These are phyloP conservation scores for Trichoderma sp. DNA, from an alignment of 2,329 filamentous ascomycete genomes.

Conservation along the genomic window DNA sequence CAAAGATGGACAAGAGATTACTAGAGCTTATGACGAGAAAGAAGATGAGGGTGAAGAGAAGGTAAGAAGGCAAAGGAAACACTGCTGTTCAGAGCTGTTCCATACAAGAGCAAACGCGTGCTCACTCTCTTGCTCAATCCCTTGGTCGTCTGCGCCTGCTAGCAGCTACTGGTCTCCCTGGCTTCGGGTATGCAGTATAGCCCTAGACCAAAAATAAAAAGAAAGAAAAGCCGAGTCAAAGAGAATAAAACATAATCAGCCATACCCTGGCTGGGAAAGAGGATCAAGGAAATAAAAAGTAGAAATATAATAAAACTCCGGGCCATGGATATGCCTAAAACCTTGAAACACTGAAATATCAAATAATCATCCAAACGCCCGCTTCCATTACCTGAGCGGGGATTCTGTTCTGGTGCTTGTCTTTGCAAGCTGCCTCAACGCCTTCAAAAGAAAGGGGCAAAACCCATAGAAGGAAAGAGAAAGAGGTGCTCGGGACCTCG, in stretches of 20 bases:
- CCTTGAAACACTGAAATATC: constrained; percentile 19
- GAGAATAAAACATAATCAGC: background rate
- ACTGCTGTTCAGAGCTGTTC: background rate
- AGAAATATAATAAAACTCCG: constrained; percentile 14
- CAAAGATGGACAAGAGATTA: background rate
- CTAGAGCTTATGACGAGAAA: background rate
- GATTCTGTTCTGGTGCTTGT: constrained; percentile 14
- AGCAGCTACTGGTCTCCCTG: background rate
- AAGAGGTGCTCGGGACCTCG: background rate
- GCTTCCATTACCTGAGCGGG: constrained; percentile 27
- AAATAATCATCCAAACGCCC: constrained; percentile 34
- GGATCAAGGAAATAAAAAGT: background rate
- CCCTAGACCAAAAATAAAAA: background rate
- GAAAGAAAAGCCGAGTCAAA: background rate
- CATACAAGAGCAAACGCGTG: background rate
- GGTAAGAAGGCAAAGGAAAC: background rate
- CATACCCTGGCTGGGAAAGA: background rate
- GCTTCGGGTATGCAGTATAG: background rate
- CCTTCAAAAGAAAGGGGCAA: background rate
- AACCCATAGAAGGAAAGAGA: background rate
- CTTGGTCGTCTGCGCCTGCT: background rate
- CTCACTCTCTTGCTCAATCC: background rate
- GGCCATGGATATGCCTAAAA: constrained; percentile 15
- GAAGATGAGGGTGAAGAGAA: background rate
- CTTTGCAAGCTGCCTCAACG: constrained; percentile 4